These are phyloP conservation scores for Danielia reshetovae DNA, from an alignment of 805 yeast species.

Conservation along the genomic window DNA sequence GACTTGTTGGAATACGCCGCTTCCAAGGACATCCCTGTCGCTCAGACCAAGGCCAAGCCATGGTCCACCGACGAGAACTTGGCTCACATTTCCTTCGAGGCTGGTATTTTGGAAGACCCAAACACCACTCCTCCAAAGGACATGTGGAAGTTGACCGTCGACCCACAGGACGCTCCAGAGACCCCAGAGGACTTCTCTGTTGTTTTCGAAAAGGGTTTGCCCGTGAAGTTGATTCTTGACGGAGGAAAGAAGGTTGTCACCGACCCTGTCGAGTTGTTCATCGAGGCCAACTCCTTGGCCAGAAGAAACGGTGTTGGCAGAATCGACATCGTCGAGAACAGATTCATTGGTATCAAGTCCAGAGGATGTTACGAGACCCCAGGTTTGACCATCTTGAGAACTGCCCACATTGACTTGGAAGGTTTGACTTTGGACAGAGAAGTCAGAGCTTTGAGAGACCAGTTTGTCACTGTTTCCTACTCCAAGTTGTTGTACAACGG, in stretches of 20 bases:
- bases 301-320: conserved; percentile 99
- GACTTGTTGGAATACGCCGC: conserved; percentile 94
- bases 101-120: conserved; percentile 99
- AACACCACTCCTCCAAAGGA: conserved; percentile 98
- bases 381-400: conserved; percentile 90
- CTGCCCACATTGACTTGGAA: conserved; percentile 93
- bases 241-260: conserved; percentile 60
- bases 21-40: conserved; percentile 85
- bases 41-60: conserved; percentile 98
- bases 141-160: conserved; percentile 98
- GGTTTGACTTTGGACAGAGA: conserved; percentile 97
- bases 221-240: conserved; percentile 72
- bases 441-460: conserved; percentile 95
- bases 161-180: conserved; percentile 93
- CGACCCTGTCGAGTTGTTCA: conserved; percentile 87
- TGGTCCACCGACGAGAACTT: conserved; percentile 99
- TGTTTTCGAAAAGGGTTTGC: conserved; percentile 81
- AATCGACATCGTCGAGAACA: conserved; percentile 97
- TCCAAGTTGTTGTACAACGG: conserved; percentile 93
- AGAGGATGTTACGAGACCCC: conserved; percentile 99
- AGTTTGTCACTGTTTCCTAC: conserved; percentile 89
- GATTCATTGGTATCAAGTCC: conserved; percentile 97
- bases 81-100: conserved; percentile 99
- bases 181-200: conserved; percentile 85
- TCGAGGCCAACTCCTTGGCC: conserved; percentile 89